Base-by-base conservation (phyloP, 139 green algal species). In the Chlorella sorokiniana region DNA sequence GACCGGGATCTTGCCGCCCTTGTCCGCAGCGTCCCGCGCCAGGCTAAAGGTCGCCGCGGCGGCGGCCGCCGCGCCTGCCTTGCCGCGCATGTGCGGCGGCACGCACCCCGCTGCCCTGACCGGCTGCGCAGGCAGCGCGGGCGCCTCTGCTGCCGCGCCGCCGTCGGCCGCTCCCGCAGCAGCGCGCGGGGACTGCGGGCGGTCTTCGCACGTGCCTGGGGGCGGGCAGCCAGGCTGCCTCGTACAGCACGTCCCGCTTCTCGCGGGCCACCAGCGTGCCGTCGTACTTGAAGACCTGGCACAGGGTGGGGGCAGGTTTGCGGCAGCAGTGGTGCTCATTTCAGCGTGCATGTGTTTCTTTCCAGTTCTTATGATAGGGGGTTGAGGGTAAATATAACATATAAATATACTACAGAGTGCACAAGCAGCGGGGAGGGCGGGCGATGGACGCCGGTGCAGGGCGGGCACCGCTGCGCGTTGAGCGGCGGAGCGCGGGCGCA, bases 271-370 rank as follows among this genome's bases (percentile, higher is more conserved):
- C 37, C 5, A 83, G 69, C 40, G 79, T 90, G 76, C 95, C 95
- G 52, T 93, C 90, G 79, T 98, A 98, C 54, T 92, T 96, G 86
- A 94, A 93, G 1, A 88, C 18, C 62, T 86, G 85, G 25, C 61
- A 33, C 31, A 31, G 44, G 4, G 69, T 4, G 29, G 37, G n/a
- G 7, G 18, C 33, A 38, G 37, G 42, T 29, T 35, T 68, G 69
- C 31, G 9, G 0, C n/a, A 18, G 5, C n/a, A n/a, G n/a, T n/a
- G n/a, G n/a, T n/a, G n/a, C n/a, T n/a, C n/a, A n/a, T n/a, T n/a
- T n/a, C n/a, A n/a, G n/a, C n/a, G n/a, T n/a, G n/a, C n/a, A n/a
- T n/a, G n/a, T n/a, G n/a, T n/a, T n/a, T n/a, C n/a, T n/a, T n/a
- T n/a, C n/a, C n/a, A n/a, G n/a, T n/a, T n/a, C n/a, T n/a, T n/a